phyloP scores from a whole-genome alignment of 169 alveolate genomes.

The Cryptosporidium viatorum region DNA sequence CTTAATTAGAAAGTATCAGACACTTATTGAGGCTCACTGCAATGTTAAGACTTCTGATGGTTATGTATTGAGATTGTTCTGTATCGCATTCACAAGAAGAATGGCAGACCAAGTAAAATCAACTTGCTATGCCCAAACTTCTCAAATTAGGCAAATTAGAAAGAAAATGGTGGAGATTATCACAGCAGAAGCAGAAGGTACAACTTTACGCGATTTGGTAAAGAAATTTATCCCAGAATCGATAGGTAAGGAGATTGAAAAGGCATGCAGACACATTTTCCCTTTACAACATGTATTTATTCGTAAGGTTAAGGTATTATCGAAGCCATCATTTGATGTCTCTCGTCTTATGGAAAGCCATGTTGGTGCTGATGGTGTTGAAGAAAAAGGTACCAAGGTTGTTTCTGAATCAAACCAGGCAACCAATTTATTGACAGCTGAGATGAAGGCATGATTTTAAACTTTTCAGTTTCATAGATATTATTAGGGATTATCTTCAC shows the following conservation, averaged over 20 bases:
- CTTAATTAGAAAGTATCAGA: constrained; percentile 95
- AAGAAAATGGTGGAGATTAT: constrained; percentile 96
- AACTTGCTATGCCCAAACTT: constrained; percentile 95
- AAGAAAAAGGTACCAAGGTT: constrained; percentile 84
- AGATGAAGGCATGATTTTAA: constrained; percentile 74
- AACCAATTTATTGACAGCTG: constrained; percentile 83
- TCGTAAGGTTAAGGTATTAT: constrained; percentile 96
- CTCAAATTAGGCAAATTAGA: constrained; percentile 95
- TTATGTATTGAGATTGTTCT: constrained; percentile 94
- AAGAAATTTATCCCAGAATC: constrained; percentile 94
- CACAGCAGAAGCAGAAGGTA: constrained; percentile 93
- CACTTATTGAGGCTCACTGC: constrained; percentile 96
- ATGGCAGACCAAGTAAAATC: constrained; percentile 94
- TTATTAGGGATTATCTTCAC: constrained; percentile 21
- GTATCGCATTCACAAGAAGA: constrained; percentile 96
- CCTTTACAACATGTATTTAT: constrained; percentile 96
- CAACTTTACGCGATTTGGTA: constrained; percentile 94
- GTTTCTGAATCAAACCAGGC: constrained; percentile 85
- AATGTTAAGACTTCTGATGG: constrained; percentile 97
- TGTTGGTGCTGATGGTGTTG: constrained; percentile 84
- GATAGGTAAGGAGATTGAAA: constrained; percentile 95
- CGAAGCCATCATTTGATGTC: constrained; percentile 96
- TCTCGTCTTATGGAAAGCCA: constrained; percentile 89
- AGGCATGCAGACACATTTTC: constrained; percentile 94
- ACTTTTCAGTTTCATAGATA: constrained; percentile 11